phyloP scores from a whole-genome alignment of 257 asterid genomes.

The Solanum chaucha region DNA sequence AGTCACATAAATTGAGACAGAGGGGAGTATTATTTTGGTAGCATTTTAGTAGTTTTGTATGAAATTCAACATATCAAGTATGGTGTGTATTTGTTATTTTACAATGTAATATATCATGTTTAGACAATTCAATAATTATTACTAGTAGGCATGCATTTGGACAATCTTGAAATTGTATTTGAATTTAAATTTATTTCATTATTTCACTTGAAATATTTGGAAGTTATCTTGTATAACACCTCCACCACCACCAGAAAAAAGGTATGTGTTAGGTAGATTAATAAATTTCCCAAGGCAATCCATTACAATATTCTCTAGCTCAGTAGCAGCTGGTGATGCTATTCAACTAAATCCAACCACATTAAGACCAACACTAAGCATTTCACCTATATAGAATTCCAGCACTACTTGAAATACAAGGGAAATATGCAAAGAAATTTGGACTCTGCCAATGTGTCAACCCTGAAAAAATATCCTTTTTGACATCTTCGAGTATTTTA shows the following conservation, averaged over 20 bases:
- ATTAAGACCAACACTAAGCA: background rate
- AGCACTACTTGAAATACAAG: background rate
- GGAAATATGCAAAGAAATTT: constrained; percentile 8
- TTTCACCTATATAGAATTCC: constrained; percentile 5
- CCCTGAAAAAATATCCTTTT: constrained; percentile 50
- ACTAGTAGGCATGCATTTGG: no score
- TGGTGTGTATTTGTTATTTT: background rate
- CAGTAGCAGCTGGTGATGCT: constrained; percentile 13
- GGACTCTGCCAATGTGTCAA: constrained; percentile 22
- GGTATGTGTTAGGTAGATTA: constrained; percentile 1
- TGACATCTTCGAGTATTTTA: constrained; percentile 38
- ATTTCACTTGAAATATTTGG: background rate
- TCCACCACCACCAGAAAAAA: constrained; percentile 8
- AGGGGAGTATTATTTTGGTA: background rate
- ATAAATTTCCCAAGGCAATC: constrained; percentile 3
- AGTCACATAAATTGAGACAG: no score
- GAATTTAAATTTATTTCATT: background rate
- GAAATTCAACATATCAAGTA: background rate
- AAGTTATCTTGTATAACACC: constrained; percentile 5
- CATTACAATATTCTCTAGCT: constrained; percentile 11
- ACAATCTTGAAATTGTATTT: no score
- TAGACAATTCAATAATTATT: background rate
- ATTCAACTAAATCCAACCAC: constrained; percentile 12
- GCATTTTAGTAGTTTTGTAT: background rate
- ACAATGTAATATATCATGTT: background rate